Percentiles rank a stretch among this genome's conserved stretches.
phyloP scores from a whole-genome alignment of 2,329 filamentous ascomycete genomes.

The Fusarium scirpi region DNA sequence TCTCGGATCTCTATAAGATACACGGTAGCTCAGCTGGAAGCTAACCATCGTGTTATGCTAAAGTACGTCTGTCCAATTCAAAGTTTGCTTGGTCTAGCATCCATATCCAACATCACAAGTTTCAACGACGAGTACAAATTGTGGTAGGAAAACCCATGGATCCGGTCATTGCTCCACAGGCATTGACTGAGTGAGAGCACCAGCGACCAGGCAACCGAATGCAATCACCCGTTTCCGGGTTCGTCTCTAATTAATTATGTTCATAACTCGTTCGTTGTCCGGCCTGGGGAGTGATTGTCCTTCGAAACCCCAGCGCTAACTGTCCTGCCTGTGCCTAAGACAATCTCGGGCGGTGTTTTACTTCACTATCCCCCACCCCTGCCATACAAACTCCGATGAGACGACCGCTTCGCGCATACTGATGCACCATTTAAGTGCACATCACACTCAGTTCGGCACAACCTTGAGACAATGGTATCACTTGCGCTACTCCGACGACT shows the following conservation, averaged over 20 bases:
- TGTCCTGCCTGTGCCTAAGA: conserved; percentile 36
- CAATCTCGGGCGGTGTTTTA: conserved; percentile 46
- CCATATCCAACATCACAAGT: background rate
- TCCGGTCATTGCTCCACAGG: conserved; percentile 24
- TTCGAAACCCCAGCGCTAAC: conserved; percentile 28
- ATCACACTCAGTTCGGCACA: conserved; percentile 40
- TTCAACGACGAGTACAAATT: background rate
- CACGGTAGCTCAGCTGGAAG: background rate
- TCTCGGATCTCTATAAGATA: background rate
- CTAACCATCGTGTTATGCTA: background rate
- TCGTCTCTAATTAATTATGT: conserved; percentile 18
- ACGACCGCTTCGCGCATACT: conserved; percentile 38
- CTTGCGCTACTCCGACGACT: conserved; percentile 34
- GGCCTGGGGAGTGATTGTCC: conserved; percentile 25
- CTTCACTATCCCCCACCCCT: conserved; percentile 38
- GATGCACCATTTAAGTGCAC: conserved; percentile 24
- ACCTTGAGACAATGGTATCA: conserved; percentile 46
- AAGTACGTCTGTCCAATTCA: background rate
- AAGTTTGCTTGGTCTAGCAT: background rate
- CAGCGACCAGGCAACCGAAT: conserved; percentile 34
- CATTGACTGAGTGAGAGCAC: conserved; percentile 12
- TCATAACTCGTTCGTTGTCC: conserved; percentile 15
- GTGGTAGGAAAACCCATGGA: conserved; percentile 29
- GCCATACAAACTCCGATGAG: conserved; percentile 23
- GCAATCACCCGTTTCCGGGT: conserved; percentile 28